Evolutionary conservation across 805 yeast genomes (phyloP), one percentile per base, ranked within the genome.

Genomic region (Cyberlindnera meyerae): DNA sequence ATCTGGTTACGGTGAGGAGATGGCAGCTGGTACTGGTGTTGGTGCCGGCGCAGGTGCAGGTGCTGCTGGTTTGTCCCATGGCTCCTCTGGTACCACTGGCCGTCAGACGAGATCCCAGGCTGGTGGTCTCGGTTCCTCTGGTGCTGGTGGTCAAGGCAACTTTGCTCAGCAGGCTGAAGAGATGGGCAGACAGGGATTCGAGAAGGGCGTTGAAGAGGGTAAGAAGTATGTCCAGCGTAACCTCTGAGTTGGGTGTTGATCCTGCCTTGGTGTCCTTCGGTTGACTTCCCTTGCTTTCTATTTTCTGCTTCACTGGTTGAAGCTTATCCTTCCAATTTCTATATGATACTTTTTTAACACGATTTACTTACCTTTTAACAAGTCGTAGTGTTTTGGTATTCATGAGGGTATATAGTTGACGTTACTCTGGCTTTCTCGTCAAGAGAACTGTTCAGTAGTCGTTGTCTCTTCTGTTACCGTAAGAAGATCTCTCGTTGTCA

Each of bases 81-180:
- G 22, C 3, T 12, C 27, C 7, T 32, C 33, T 13, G 31, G 36
- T 14, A 15, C 11, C 25, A 11, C 18, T 29, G 43, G 49, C 22
- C 55, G 55, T 34, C 55, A 51, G 43, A 46, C 53, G 9, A 48
- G 54, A 47, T 50, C 55, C 8, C 55, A 50, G 36, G 48, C 39
- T 33, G 41, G 35, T 29, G 13, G n/a, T n/a, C n/a, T n/a, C 11
- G 43, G 38, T 15, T 3, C 21, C 21, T 26, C 31, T 27, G 43
- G 37, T 25, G 36, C 31, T 27, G 43, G 37, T 25, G 36, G 37
- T 14, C 46, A 45, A 32, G 42, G 42, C 4, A 14, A 31, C 15
- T 45, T 30, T 32, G 37, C 45, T 18, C 32, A 36, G 24, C 44
- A 47, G 36, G 47, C 47, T 27, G 48, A 45, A 31, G 48, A 43